Percentiles rank a stretch among this genome's conserved stretches.
Conservation (phyloP, 2,329 filamentous ascomycete species). For the Erysiphe pulchra region DNA sequence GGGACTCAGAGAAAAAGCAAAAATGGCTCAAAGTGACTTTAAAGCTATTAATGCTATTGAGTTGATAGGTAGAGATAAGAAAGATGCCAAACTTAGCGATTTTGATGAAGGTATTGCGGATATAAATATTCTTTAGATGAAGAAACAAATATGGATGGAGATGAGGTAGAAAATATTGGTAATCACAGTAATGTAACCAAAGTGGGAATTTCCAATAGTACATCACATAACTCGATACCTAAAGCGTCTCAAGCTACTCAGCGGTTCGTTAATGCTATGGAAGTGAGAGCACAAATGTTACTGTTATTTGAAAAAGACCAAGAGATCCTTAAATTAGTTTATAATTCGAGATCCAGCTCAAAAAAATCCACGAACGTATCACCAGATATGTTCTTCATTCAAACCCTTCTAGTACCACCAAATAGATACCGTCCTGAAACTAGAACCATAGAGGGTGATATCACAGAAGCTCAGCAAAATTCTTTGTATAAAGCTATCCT, state of each 20-base stretch:
- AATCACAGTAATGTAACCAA: slow-evolving; percentile 32
- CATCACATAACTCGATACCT: slow-evolving; percentile 14
- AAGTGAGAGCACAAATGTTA: slow-evolving; percentile 54
- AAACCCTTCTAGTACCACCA: slow-evolving; percentile 65
- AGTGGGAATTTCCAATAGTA: slow-evolving; percentile 17
- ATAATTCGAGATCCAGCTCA: slow-evolving; percentile 38
- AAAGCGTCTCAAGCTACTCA: slow-evolving; percentile 23
- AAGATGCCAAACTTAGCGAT: slow-evolving; percentile 12
- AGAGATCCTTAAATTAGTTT: slow-evolving; percentile 63
- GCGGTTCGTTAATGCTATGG: slow-evolving; percentile 56
- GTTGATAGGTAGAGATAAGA: slow-evolving; percentile 16
- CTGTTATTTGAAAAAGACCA: slow-evolving; percentile 71
- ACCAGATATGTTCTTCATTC: slow-evolving; percentile 85
- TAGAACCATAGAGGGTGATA: slow-evolving; percentile 50
- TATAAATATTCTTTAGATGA: slow-evolving; percentile 27
- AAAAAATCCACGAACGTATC: slow-evolving; percentile 32
- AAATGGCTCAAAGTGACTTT: slow-evolving; percentile 46
- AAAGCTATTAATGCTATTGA: slow-evolving; percentile 16
- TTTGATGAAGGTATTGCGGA: slow-evolving; percentile 45
- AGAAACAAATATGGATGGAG: slow-evolving; percentile 18
- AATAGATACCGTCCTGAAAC: slow-evolving; percentile 81
- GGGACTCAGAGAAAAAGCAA: slow-evolving; percentile 44
- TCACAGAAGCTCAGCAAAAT: slow-evolving; percentile 77
- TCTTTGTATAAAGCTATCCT: slow-evolving; percentile 67
- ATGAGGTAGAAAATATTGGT: slow-evolving; percentile 18